Evolutionary conservation across 2,329 filamentous ascomycete species (phyloP).

Genomic region (Aspergillus pseudonomiae): DNA sequence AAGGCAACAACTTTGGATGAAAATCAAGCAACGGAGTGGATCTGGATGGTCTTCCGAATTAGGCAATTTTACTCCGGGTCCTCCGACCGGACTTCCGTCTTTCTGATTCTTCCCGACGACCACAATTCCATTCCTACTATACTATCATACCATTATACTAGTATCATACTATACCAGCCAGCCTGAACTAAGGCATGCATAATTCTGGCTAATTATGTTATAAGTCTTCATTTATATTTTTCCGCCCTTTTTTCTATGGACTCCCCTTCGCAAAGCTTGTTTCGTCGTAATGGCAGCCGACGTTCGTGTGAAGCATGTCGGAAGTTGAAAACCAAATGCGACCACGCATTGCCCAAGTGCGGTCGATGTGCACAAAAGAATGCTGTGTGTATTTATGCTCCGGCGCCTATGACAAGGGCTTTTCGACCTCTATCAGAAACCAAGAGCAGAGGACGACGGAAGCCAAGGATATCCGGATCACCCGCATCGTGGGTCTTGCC

Average conservation of each 20-base stretch:
- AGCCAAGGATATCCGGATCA: background rate
- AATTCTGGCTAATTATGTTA: background rate
- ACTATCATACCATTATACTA: background rate
- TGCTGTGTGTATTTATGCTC: background rate
- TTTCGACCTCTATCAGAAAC: background rate
- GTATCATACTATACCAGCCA: too few species aligned
- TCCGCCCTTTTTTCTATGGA: background rate
- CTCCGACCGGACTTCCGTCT: background rate
- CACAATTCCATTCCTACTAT: background rate
- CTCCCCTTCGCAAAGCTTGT: background rate
- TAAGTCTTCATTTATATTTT: background rate
- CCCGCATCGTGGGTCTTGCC: background rate
- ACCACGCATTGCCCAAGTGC: conserved; percentile 4
- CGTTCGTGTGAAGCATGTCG: conserved; percentile 9
- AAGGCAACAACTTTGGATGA: background rate
- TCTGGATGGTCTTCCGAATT: background rate
- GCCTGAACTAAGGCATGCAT: background rate
- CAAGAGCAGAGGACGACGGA: background rate
- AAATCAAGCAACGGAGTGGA: background rate
- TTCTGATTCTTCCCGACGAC: background rate
- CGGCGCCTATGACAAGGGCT: background rate
- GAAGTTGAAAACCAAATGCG: conserved; percentile 5
- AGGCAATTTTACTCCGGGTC: background rate
- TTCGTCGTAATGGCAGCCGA: conserved; percentile 5
- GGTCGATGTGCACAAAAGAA: conserved; percentile 3